Base-by-base conservation (phyloP, 1,284 basidiomycete genomes). In the Trametes versicolor region DNA sequence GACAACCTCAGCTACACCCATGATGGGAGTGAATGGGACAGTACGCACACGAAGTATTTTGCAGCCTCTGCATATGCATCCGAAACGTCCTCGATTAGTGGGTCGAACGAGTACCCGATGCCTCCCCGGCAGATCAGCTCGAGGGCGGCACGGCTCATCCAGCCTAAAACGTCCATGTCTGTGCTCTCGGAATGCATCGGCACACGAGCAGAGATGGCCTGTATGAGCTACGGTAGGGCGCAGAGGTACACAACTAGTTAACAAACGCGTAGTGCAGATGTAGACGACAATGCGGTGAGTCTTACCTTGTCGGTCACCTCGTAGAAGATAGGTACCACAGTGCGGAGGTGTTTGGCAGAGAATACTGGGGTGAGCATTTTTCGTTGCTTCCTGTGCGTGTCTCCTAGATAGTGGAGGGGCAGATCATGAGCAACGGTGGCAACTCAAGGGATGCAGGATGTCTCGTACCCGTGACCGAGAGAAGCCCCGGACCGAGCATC, bases 41-140 rank as follows among this genome's bases (percentile, higher is more conserved):
- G 21, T 36, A 65, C 71, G 15, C 21, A 75, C 74, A 61, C 36
- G 36, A 70, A 68, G 19, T 25, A 51, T 58, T 75, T 74, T 10
- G 73, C 57, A 0, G 74, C 71, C 0, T 70, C 67, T 15, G 65
- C 65, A 48, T 77, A 77, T 12, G 74, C 70, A 17, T 68, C 66
- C 17, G 74, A 65, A 10, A 71, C 73, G 13, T 76, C 67, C 21
- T 68, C 67, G 7, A 71, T 71, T 48, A 80, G 73, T 21, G 76
- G 72, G 58, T 79, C 73, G 71, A 81, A 80, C 9, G 79, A 77
- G 59, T 80, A 76, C 0, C 79, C 80, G 6, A 81, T 67, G 0
- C 77, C 80, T 23, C 74, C 77, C 55, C 78, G 77, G 12, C 78
- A 76, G 64, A 81, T 77, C 29, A 81, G 72, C 63, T 82, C 80